A percentile compares a stretch with the other conserved stretches of the same genome.
Evolutionary conservation across 2,329 filamentous ascomycete species (phyloP).

Genomic region (Cladophialophora immunda): DNA sequence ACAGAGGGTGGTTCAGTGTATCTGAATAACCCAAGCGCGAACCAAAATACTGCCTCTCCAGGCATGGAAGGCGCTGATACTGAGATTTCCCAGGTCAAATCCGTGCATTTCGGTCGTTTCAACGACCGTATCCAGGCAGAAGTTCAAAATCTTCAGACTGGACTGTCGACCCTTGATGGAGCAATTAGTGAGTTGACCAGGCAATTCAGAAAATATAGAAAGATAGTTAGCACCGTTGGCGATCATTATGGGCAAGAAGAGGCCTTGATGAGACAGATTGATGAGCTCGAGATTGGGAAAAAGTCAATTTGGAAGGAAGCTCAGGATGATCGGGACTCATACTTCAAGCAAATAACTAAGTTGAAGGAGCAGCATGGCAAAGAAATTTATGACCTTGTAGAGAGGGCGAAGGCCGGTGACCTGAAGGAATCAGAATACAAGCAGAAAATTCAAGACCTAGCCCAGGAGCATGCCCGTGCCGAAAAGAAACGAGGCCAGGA

Average conservation of each 20-base stretch:
- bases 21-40: background rate
- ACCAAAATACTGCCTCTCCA: background rate
- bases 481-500: background rate
- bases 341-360: constrained; percentile 8
- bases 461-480: background rate
- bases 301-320: background rate
- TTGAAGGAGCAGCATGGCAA: background rate
- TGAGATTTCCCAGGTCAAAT: background rate
- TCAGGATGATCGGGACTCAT: background rate
- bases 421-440: constrained; percentile 12
- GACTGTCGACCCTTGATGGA: constrained; percentile 4
- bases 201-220: constrained; percentile 12
- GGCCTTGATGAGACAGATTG: constrained; percentile 9
- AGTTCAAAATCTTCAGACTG: constrained; percentile 3
- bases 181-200: constrained; percentile 7
- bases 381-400: background rate
- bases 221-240: constrained; percentile 19
- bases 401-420: constrained; percentile 5
- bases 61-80: background rate
- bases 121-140: constrained; percentile 11
- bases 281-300: background rate
- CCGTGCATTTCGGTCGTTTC: constrained; percentile 15
- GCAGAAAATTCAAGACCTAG: background rate
- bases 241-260: constrained; percentile 13
- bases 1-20: background rate